These are phyloP conservation scores for Otatea glauca DNA, from an alignment of 176 grass and related monocot species.

Conservation along the genomic window DNA sequence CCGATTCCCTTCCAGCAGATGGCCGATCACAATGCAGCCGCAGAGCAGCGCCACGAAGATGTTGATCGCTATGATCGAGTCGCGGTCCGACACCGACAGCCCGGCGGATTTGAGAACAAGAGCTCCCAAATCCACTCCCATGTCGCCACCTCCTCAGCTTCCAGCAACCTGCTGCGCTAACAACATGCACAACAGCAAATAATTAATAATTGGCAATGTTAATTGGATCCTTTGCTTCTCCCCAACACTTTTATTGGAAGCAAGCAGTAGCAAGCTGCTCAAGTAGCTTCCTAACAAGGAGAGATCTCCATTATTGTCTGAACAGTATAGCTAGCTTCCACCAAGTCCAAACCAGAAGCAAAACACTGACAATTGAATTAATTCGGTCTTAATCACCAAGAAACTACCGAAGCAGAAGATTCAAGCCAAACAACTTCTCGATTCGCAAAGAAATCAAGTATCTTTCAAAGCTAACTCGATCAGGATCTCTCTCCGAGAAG, in stretches of 20 bases:
- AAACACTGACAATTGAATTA: background rate
- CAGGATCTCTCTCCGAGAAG: background rate
- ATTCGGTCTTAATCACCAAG: background rate
- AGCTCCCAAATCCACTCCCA: conserved; percentile 57
- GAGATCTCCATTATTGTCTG: conserved; percentile 27
- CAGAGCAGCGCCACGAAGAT: conserved; percentile 86
- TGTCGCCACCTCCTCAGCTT: conserved; percentile 33
- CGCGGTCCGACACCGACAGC: conserved; percentile 48
- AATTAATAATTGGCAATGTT: background rate
- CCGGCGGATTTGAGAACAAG: conserved; percentile 32
- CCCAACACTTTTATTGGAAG: background rate
- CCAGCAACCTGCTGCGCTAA: conserved; percentile 19
- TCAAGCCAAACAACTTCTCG: background rate
- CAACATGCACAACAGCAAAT: too few species aligned
- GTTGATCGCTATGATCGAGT: conserved; percentile 81
- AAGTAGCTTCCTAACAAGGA: conserved; percentile 4
- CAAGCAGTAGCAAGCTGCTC: background rate
- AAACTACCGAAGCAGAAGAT: background rate
- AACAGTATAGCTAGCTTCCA: background rate
- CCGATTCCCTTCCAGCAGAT: conserved; percentile 80
- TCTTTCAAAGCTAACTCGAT: background rate
- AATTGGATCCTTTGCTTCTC: background rate
- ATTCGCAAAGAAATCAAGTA: background rate
- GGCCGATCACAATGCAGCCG: conserved; percentile 92
- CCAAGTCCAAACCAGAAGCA: background rate